These are phyloP conservation scores for Lentinula lateritia DNA, from an alignment of 768 basidiomycete genomes.

Conservation along the genomic window DNA sequence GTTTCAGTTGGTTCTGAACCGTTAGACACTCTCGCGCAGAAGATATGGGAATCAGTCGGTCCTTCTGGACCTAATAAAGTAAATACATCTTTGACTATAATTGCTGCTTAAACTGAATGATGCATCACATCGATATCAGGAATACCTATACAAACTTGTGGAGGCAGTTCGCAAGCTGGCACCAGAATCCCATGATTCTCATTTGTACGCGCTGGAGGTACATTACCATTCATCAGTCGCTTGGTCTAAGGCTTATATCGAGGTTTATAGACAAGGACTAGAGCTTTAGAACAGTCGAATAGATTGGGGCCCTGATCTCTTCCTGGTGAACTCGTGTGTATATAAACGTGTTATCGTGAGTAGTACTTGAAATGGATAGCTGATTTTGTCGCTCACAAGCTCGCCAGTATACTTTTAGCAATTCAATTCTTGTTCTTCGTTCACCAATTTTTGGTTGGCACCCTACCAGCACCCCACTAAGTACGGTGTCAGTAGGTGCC, in stretches of 20 bases:
- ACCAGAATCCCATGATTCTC: slow-evolving; percentile 68
- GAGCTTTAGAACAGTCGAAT: background rate
- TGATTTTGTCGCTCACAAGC: too few species aligned
- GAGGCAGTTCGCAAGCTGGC: slow-evolving; percentile 69
- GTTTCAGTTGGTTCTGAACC: slow-evolving; percentile 76
- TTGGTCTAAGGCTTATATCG: too few species aligned
- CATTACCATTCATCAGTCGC: background rate
- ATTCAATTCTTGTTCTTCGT: too few species aligned
- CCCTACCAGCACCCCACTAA: too few species aligned
- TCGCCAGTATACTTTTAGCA: too few species aligned
- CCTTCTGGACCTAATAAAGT: slow-evolving; percentile 93
- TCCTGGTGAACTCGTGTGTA: background rate
- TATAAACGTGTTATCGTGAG: too few species aligned
- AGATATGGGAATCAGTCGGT: slow-evolving; percentile 72
- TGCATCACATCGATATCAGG: slow-evolving; percentile 35
- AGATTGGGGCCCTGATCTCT: background rate
- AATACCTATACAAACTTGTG: slow-evolving; percentile 80
- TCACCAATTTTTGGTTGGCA: too few species aligned
- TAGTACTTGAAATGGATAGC: too few species aligned
- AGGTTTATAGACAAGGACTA: background rate
- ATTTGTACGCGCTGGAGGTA: slow-evolving; percentile 76
- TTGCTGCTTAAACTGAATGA: too few species aligned
- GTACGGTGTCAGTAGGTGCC: too few species aligned
- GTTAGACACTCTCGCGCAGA: slow-evolving; percentile 56
- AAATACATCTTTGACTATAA: background rate